These are phyloP conservation scores for Eimeria tenella DNA, from an alignment of 169 alveolate genomes.

Conservation along the genomic window DNA sequence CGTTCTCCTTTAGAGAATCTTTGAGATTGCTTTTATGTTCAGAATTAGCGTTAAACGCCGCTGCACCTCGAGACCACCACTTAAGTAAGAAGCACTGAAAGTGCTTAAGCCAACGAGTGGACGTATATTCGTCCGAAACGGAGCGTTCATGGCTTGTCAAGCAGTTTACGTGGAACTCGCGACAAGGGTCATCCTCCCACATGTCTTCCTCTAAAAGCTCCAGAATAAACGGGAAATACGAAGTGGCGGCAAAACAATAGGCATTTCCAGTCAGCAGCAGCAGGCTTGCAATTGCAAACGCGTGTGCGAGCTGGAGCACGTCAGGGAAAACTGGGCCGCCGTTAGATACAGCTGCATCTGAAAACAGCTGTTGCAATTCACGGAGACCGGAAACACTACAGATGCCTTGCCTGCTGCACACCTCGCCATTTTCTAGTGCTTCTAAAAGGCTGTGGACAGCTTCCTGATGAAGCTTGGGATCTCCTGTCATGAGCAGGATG, in stretches of 20 bases:
- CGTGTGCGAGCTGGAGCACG: conserved; percentile 44
- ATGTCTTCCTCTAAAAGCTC: conserved; percentile 56
- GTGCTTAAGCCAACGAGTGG: background rate
- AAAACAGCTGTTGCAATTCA: background rate
- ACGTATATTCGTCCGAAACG: background rate
- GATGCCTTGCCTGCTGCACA: background rate
- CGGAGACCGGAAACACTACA: background rate
- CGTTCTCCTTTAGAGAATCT: background rate
- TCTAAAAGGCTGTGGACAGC: conserved; percentile 30
- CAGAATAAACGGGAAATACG: conserved; percentile 32
- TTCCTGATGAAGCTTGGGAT: conserved; percentile 15
- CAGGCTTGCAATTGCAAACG: conserved; percentile 63
- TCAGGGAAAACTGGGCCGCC: background rate
- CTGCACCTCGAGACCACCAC: conserved; percentile 67
- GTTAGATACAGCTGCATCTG: background rate
- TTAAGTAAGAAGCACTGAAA: conserved; percentile 5
- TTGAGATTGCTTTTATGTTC: background rate
- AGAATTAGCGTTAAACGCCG: background rate
- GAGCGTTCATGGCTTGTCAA: background rate
- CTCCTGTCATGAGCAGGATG: conserved; percentile 42
- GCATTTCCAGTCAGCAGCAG: conserved; percentile 65
- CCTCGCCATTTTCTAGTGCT: background rate
- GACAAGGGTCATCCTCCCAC: conserved; percentile 9
- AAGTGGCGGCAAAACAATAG: background rate
- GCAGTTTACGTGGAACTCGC: background rate